A percentile compares a stretch with the other conserved stretches of the same genome.
phyloP scores from a whole-genome alignment of 2,329 filamentous ascomycete species.

The Sporothrix luriei region DNA sequence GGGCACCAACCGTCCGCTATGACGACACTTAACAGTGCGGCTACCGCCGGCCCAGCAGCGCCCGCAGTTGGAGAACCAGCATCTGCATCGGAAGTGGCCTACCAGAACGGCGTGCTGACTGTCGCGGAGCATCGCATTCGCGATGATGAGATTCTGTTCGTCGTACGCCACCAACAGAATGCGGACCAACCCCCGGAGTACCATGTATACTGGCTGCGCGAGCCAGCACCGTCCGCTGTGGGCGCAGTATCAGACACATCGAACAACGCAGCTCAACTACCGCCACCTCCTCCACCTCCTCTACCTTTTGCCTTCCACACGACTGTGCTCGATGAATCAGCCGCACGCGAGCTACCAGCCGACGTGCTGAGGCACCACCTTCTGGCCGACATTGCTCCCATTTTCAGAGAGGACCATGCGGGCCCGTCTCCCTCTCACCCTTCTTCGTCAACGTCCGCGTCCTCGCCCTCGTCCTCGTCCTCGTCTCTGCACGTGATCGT shows the following conservation, averaged over 20 bases:
- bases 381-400: conserved; percentile 45
- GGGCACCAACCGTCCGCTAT: neutral
- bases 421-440: neutral
- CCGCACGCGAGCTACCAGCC: conserved; percentile 41
- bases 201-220: conserved; percentile 24
- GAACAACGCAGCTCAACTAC: neutral
- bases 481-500: conserved; percentile 64
- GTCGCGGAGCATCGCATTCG: conserved; percentile 27
- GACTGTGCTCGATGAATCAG: conserved; percentile 36
- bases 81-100: neutral
- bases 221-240: neutral
- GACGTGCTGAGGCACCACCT: conserved; percentile 45
- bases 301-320: conserved; percentile 36
- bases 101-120: conserved; percentile 33
- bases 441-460: neutral
- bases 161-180: conserved; percentile 30
- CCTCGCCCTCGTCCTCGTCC: conserved; percentile 34
- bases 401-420: conserved; percentile 33
- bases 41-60: neutral
- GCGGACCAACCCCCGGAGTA: neutral
- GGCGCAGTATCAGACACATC: neutral
- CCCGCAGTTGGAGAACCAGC: neutral
- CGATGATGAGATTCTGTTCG: conserved; percentile 42
- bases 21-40: neutral
- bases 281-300: conserved; percentile 11